These are phyloP conservation scores for Przewalskia tangutica DNA, from an alignment of 257 asterid genomes.

Conservation along the genomic window DNA sequence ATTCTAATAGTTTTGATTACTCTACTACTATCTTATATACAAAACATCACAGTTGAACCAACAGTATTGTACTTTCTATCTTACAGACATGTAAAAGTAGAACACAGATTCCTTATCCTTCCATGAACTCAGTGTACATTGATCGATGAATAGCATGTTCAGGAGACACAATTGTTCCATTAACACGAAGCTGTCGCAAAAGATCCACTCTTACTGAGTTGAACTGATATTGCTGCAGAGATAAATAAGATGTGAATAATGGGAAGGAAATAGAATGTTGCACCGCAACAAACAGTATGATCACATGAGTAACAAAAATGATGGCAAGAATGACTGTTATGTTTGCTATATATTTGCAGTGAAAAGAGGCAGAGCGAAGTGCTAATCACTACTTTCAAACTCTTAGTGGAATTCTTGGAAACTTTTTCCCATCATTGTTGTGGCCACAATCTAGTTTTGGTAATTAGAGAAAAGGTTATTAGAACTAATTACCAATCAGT, in stretches of 20 bases:
- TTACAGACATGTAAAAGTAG: not conserved
- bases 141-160: not conserved
- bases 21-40: too few relatives aligned
- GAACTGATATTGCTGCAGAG: not conserved
- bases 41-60: not conserved
- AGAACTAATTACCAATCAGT: too few relatives aligned
- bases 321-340: too few relatives aligned
- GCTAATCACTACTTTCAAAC: too few relatives aligned
- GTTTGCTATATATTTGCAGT: too few relatives aligned
- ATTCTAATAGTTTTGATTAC: not conserved
- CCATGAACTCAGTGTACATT: not conserved
- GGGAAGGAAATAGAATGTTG: not conserved
- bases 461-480: not conserved
- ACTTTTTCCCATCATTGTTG: too few relatives aligned
- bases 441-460: not conserved
- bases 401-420: too few relatives aligned
- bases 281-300: not conserved
- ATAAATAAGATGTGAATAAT: too few relatives aligned
- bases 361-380: too few relatives aligned
- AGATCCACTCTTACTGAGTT: not conserved
- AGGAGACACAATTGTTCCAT: not conserved
- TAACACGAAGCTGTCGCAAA: not conserved
- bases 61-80: not conserved
- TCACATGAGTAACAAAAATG: too few relatives aligned
- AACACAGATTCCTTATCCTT: not conserved